Evolutionary conservation across 1,284 basidiomycete species (phyloP), one percentile per base, ranked within the genome.

Genomic region (Irpex rosettiformis): DNA sequence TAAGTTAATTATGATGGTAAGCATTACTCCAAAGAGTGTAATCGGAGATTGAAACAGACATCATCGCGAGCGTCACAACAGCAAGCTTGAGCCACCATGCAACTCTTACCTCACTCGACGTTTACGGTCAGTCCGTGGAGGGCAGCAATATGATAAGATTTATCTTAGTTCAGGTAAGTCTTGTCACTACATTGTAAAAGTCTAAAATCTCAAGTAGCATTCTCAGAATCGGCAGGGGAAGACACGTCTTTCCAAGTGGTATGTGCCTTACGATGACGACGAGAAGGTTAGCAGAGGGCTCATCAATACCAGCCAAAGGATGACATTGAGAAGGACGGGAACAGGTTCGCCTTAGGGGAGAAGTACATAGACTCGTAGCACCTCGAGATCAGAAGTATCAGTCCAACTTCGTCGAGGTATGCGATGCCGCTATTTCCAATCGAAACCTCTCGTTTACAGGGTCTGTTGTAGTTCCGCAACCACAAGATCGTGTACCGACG

Each of bases 341-440:
- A 52, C 68, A 96, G 93, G 90, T 96, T 58, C 85, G 94, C 57
- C 79, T 98, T 58, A 83, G 95, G 40, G 96, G 95, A 22, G 96
- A 99, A 73, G 96, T 99, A 1, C 96, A 98, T 72, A 82, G 96
- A 45, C 74, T 98, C 61, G 92, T 99, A 18, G 96, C 96, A 0
- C 94, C 96, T n/a, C 77, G 96, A 63, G 96, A 99, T 74, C 96
- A 98, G 78, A 98, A 98, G 74, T 96, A 98, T 66, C 97, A 99
- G 74, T 96, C 94, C 59, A 99, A 99, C 75, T 99, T 99, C 71
- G 96, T 98, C 54, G 96, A 99, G 84, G 96, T 96, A 64, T 58
- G 85, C 58, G 29, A n/a, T 55, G 60, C 16, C 8, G 53, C 13
- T 37, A 21, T 54, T 24, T 18, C 56, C 49, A 6, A 28, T 29